These are phyloP conservation scores for Hyaloscypha finlandica DNA, from an alignment of 495 filamentous ascomycete genomes.

Conservation along the genomic window DNA sequence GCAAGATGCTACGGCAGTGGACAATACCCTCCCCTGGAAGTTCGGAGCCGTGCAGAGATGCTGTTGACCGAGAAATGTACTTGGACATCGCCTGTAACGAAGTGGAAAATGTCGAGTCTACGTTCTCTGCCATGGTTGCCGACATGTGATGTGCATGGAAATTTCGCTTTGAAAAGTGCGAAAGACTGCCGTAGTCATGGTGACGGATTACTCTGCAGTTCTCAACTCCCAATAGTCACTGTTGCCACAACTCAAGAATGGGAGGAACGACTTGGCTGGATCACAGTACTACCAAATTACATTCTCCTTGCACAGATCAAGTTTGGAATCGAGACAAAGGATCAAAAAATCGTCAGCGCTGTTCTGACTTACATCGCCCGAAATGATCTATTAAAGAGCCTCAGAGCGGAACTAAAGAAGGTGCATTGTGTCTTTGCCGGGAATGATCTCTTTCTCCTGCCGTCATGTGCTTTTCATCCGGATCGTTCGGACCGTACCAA, in stretches of 20 bases:
- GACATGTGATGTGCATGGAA: slow-evolving; percentile 10
- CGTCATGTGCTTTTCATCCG: slow-evolving; percentile 22
- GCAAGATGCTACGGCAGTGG: slow-evolving; percentile 22
- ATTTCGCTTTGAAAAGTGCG: slow-evolving; percentile 20
- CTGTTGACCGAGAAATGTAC: too few relatives aligned
- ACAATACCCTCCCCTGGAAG: too few relatives aligned
- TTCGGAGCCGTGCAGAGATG: too few relatives aligned
- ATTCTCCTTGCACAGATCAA: slow-evolving; percentile 33
- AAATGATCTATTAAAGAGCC: slow-evolving; percentile 8
- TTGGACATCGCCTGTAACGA: too few relatives aligned
- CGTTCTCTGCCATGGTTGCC: too few relatives aligned
- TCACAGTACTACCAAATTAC: slow-evolving; percentile 21
- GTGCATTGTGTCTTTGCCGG: slow-evolving; percentile 28
- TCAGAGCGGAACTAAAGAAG: slow-evolving; percentile 16
- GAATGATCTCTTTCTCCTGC: slow-evolving; percentile 22
- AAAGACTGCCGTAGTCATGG: slow-evolving; percentile 29
- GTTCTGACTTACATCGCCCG: slow-evolving; percentile 31
- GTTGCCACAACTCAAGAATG: slow-evolving; percentile 29
- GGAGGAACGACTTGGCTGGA: slow-evolving; percentile 37
- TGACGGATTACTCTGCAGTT: slow-evolving; percentile 29
- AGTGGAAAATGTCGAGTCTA: too few relatives aligned
- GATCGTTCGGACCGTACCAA: too few relatives aligned
- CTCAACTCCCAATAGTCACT: slow-evolving; percentile 30
- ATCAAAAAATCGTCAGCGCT: slow-evolving; percentile 29
- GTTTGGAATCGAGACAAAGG: slow-evolving; percentile 19